Base-by-base conservation (phyloP, 2,329 filamentous ascomycete species). In the Claviceps quebecensis region DNA sequence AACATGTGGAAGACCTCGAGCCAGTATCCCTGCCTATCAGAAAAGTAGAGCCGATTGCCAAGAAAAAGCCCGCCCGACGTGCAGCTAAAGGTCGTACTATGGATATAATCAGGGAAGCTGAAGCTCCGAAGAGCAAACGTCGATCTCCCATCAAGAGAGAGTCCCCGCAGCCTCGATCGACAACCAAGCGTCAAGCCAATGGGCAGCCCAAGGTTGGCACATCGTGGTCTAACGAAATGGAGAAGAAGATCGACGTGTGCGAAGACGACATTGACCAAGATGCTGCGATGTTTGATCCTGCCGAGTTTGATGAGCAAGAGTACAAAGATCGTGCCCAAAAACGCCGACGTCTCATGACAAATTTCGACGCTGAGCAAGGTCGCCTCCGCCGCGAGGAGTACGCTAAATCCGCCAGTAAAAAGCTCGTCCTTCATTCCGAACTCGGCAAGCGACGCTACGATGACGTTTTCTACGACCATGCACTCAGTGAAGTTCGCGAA, bases 401-500 rank as follows among this genome's bases (percentile, higher is more conserved):
- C 70, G 78, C 67, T 66, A 77, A 63, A 58, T 73, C 61, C 60
- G 77, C 70, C 66, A 78, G 66, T 60, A 81, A 64, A 65, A 82
- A 83, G 50, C 78, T 96, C 48, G 73, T 74, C 51, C 73, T 73
- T 44, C 86, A 91, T 60, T 80, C 84, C 48, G 76, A 81, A 48
- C 75, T 80, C 17, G 87, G 87, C 40, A 86, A 86, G 60, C 76
- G 83, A 50, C 81, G 87, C 36, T 96, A 87, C 65, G 80, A 87
- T 53, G 76, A 85, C 14, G 72, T 83, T 45, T 83, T 93, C 64
- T 90, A 89, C 62, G 80, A 86, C 17, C 83, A 86, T 41, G 91
- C 93, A 1, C 78, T 91, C 54, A 80, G 86, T 50, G 85, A 95
- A 60, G 91, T 97, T 2, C 86, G 93, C 58, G 85, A 89, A 55